Evolutionary conservation across 2,329 filamentous ascomycete genomes (phyloP), one percentile per base, ranked within the genome.

Genomic region (Leptographium radiaticola): DNA sequence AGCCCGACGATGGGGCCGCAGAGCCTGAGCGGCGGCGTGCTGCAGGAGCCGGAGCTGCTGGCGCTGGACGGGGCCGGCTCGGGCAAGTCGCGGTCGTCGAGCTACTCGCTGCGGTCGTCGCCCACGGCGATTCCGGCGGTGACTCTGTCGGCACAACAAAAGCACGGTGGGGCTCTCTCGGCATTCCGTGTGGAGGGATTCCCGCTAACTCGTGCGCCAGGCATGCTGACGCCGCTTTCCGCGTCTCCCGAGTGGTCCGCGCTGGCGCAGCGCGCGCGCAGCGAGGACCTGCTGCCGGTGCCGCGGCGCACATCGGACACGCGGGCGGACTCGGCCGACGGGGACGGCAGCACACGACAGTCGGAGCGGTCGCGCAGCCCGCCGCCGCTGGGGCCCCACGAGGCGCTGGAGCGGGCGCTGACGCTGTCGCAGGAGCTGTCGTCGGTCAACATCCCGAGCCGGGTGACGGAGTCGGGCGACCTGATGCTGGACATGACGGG

Each of bases 401-500:
- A 95, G 65, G 91, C 90, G 9, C 77, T 95, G 55, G 82, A 88
- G 57, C 82, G 93, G 59, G 93, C 93, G 9, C 81, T 86, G 64
- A 82, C 84, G 33, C 75, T 98, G 12, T 95, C 91, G 11, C 87
- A 88, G 65, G 90, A 90, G 66, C 77, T 98, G 3, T 87, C 87
- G 47, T 84, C 82, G 4, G 93, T 87, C 49, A 96, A 97, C 64
- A 97, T 98, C 56, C 89, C 89, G 7, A 93, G 86, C 55, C 84
- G 88, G 59, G 84, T 98, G n/a, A 97, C 86, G 1, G 89, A 95
- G 55, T 86, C 81, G 0, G 93, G 93, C 16, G 93, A 98, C 68
- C 73, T 98, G 53, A 97, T 97, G 89, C 73, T 98, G 52, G 93
- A 98, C 67, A 96, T 98, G 90, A 90, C 89, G 0, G 89, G 89